phyloP scores from a whole-genome alignment of 2,329 filamentous ascomycete genomes.

The Nigrospora oryzae region DNA sequence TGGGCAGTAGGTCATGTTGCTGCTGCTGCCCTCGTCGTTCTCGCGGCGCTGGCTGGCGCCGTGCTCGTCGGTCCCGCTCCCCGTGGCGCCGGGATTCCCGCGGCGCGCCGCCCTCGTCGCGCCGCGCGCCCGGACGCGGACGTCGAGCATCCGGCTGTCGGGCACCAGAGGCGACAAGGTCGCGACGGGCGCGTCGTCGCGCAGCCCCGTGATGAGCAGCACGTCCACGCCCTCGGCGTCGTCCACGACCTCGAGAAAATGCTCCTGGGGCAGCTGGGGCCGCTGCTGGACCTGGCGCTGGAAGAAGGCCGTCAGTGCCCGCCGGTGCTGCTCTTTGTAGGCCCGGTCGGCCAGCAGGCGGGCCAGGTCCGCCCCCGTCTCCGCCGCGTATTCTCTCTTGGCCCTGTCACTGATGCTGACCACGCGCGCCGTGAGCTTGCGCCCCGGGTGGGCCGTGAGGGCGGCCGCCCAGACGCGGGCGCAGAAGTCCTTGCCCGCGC shows the following conservation, averaged over 20 bases:
- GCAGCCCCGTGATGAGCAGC: constrained; percentile 54
- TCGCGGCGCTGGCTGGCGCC: background rate
- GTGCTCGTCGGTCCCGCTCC: no score
- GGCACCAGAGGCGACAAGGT: constrained; percentile 35
- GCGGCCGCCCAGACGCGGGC: constrained; percentile 40
- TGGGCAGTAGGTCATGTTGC: constrained; percentile 27
- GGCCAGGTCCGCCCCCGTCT: constrained; percentile 34
- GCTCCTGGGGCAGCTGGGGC: constrained; percentile 38
- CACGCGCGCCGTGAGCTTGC: constrained; percentile 24
- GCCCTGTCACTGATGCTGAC: constrained; percentile 48
- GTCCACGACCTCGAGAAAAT: constrained; percentile 39
- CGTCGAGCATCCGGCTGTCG: constrained; percentile 42
- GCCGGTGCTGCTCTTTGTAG: constrained; percentile 55
- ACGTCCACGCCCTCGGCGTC: constrained; percentile 36
- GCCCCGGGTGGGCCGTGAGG: constrained; percentile 7
- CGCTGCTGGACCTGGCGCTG: constrained; percentile 29
- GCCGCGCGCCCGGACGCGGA: constrained; percentile 34
- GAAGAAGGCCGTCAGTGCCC: constrained; percentile 43
- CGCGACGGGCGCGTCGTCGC: constrained; percentile 49
- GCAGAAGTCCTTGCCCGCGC: constrained; percentile 54
- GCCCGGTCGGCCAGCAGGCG: constrained; percentile 42
- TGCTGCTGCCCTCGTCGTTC: constrained; percentile 4
- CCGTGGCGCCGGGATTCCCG: constrained; percentile 9
- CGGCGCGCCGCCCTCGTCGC: constrained; percentile 26
- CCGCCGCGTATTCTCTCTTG: constrained; percentile 48